phyloP scores from a whole-genome alignment of 129 eudicot species.

The Centella asiatica region DNA sequence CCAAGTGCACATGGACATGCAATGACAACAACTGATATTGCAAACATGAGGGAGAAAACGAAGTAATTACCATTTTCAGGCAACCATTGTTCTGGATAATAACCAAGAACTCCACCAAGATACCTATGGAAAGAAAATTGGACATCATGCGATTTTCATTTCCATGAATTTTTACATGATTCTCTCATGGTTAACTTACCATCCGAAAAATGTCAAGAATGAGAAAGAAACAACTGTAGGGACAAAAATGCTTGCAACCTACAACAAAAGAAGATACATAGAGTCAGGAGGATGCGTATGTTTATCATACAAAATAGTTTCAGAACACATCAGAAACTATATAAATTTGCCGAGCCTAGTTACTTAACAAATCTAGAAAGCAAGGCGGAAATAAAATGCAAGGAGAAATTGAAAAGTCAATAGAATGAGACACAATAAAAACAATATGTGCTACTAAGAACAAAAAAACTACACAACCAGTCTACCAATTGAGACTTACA shows the following conservation, averaged over 20 bases:
- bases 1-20: constrained; percentile 99
- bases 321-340: not conserved
- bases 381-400: not conserved
- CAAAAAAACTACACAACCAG: not conserved
- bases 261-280: constrained; percentile 19
- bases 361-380: constrained; percentile 2
- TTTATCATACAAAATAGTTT: not conserved
- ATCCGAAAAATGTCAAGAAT: constrained; percentile 62
- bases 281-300: constrained; percentile 11
- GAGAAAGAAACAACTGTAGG: constrained; percentile 70
- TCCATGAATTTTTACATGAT: not conserved
- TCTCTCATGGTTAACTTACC: constrained; percentile 40
- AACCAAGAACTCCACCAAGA: constrained; percentile 68
- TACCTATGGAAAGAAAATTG: constrained; percentile 38
- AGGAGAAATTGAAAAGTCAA: not conserved
- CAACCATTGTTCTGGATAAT: constrained; percentile 73
- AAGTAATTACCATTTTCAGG: constrained; percentile 83
- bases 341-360: not conserved
- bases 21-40: constrained; percentile 91
- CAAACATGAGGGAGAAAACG: constrained; percentile 92
- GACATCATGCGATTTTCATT: not conserved
- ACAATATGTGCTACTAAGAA: not conserved
- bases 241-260: constrained; percentile 96
- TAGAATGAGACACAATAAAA: not conserved
- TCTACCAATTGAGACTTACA: constrained; percentile 38